Evolutionary conservation across 352 stramenopile species (phyloP), one percentile per base, ranked within the genome.

Genomic region (Phytophthora hibernalis): DNA sequence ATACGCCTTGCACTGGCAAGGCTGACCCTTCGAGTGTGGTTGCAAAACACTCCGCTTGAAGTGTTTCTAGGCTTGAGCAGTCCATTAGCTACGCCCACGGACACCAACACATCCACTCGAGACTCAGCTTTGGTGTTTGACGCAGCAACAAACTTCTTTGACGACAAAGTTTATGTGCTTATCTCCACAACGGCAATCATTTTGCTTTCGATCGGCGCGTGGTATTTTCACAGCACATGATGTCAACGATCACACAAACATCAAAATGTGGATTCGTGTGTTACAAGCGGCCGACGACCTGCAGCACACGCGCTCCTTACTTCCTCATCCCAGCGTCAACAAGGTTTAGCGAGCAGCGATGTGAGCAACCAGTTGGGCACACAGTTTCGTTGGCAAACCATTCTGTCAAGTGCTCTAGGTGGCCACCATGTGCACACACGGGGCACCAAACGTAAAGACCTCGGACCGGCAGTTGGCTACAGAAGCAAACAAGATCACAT

Each of bases 381-480:
- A 87, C 70, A 24, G 79, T 77, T 42, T 92, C 81, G 22, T 76
- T 74, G 13, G 65, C 61, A 78, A 95, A 96, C 87, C 88, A 96
- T 30, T 94, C 85, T 2, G 82, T 75, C 26, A 96, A 64, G 74
- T 95, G 87, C 21, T 96, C 76, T 18, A 97, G 58, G 54, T 97
- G 91, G 13, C 91, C 91, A 16, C 89, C 90, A 58, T 97, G 91
- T 2, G 89, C 91, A 61, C 91, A 97, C n/a, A 95, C 90, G 12
- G 91, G 89, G 53, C 91, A 97, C 91, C 91, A 97, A 5, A 97
- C 90, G 54, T 95, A 97, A 5, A 97, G 59, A 45, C 91, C 90
- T 26, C 88, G 86, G 22, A 97, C 91, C 38, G 89, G 87, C 5
- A 94, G 55, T 83, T 96, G 83, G 53, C 89, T 96, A 71, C 24